Evolutionary conservation across 2,329 filamentous ascomycete genomes (phyloP), one percentile per base, ranked within the genome.

Genomic region (Lachnellula arida): DNA sequence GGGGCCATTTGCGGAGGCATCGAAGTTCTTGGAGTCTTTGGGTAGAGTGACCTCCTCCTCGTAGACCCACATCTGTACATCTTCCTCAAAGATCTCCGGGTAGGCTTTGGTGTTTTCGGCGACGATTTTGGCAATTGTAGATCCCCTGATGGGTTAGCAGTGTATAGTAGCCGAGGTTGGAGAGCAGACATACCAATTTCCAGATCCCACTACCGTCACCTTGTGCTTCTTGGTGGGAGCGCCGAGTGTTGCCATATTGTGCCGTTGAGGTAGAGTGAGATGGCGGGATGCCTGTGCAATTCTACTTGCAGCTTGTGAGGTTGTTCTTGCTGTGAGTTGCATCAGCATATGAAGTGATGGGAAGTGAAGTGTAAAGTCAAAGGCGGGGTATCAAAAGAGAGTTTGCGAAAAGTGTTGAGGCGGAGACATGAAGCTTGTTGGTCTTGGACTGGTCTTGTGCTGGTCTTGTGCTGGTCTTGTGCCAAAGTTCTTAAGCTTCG

Each of bases 41-140:
- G 88, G 75, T 43, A 96, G 78, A 53, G 82, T 81, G 61, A 96
- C 86, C 23, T 96, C 83, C 74, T 99, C 94, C 75, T 99, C 94
- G 71, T 85, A 97, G 68, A 99, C 95, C 94, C 94, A 99, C 94
- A 99, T 97, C 75, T 96, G 90, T 51, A 99, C 91, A 60, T 91
- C 79, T 71, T 87, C 78, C 69, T 97, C 89, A 71, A 97, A 99
- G 46, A 97, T 70, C 32, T 91, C 81, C 9, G 85, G 80, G 74
- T 96, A 80, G 62, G 81, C 85, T 60, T 81, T 84, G 39, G 91
- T 88, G 76, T 96, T 99, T 74, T 99, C 93, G 65, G 92, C 92
- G 51, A 97, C 83, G 60, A 99, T 95, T 76, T 99, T 99, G 71
- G 92, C 86, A 74, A 99, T 97, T 57, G 94, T 96, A 58, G 91